Percentiles rank a stretch among this genome's conserved stretches.
Conservation (phyloP, 2,329 filamentous ascomycete genomes). For the Sporothrix curviconia region DNA sequence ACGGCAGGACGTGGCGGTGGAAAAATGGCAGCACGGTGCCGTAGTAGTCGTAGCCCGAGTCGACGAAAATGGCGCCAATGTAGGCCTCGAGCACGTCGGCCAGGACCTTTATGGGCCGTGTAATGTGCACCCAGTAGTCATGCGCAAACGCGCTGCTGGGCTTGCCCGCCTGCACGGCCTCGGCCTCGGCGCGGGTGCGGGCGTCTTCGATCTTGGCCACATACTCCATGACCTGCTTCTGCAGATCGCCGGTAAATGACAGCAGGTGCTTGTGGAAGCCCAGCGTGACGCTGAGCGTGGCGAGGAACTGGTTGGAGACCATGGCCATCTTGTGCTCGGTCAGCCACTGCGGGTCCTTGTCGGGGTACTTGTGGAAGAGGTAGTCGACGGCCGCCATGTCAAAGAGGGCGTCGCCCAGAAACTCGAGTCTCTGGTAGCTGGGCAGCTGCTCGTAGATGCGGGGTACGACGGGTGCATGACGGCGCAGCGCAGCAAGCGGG, state of each 20-base stretch:
- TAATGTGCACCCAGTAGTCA: constrained; percentile 63
- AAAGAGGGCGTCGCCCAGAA: constrained; percentile 80
- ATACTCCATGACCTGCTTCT: constrained; percentile 45
- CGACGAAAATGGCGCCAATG: constrained; percentile 84
- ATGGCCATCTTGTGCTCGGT: constrained; percentile 99
- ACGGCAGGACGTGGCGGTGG: constrained; percentile 62
- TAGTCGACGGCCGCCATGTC: constrained; percentile 81
- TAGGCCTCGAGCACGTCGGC: constrained; percentile 87
- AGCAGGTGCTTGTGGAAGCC: constrained; percentile 70
- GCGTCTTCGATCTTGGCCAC: constrained; percentile 49
- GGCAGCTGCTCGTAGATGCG: constrained; percentile 70
- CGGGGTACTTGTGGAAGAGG: constrained; percentile 69
- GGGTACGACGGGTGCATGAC: constrained; percentile 85
- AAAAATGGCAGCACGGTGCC: constrained; percentile 70
- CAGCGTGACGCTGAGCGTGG: constrained; percentile 70
- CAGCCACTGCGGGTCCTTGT: constrained; percentile 87
- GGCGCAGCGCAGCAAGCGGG: constrained; percentile 71
- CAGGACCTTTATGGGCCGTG: constrained; percentile 64
- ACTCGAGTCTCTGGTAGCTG: constrained; percentile 85
- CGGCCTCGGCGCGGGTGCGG: constrained; percentile 29
- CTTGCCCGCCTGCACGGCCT: constrained; percentile 30
- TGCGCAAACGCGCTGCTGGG: constrained; percentile 37
- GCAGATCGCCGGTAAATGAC: constrained; percentile 39
- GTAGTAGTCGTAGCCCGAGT: constrained; percentile 78
- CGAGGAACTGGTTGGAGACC: constrained; percentile 92